These are phyloP conservation scores for Solanum hybrid DNA, from an alignment of 305 asterid genomes.

Conservation along the genomic window DNA sequence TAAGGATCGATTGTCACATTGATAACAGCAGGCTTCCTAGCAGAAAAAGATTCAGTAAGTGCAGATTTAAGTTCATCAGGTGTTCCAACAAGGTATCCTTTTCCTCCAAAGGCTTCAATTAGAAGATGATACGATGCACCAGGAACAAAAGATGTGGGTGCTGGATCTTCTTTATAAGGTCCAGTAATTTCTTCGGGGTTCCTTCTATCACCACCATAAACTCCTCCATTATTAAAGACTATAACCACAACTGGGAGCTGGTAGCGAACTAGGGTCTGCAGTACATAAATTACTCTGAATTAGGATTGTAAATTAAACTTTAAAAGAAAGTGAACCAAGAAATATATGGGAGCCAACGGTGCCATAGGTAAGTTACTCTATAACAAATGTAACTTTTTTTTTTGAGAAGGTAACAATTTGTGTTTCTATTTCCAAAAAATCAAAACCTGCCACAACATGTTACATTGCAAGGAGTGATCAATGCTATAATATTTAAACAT, in stretches of 20 bases:
- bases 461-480: too few species aligned
- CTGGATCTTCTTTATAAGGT: conserved; percentile 79
- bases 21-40: conserved; percentile 63
- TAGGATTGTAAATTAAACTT: neutral
- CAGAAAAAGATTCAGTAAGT: conserved; percentile 55
- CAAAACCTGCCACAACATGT: too few species aligned
- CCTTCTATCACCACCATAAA: conserved; percentile 84
- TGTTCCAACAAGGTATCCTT: conserved; percentile 67
- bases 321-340: neutral
- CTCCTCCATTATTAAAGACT: conserved; percentile 87
- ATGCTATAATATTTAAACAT: too few species aligned
- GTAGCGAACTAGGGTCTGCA: conserved; percentile 70
- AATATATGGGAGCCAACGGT: neutral
- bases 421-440: too few species aligned
- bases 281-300: neutral
- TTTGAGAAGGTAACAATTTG: too few species aligned
- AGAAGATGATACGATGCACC: conserved; percentile 69
- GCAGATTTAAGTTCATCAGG: conserved; percentile 76
- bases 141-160: conserved; percentile 79
- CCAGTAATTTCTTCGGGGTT: conserved; percentile 71
- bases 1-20: conserved; percentile 71
- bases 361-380: neutral
- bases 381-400: neutral
- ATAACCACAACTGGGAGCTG: conserved; percentile 83
- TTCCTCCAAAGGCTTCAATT: conserved; percentile 76